phyloP scores from a whole-genome alignment of 1,284 basidiomycete genomes.

The Exsudoporus floridanus region DNA sequence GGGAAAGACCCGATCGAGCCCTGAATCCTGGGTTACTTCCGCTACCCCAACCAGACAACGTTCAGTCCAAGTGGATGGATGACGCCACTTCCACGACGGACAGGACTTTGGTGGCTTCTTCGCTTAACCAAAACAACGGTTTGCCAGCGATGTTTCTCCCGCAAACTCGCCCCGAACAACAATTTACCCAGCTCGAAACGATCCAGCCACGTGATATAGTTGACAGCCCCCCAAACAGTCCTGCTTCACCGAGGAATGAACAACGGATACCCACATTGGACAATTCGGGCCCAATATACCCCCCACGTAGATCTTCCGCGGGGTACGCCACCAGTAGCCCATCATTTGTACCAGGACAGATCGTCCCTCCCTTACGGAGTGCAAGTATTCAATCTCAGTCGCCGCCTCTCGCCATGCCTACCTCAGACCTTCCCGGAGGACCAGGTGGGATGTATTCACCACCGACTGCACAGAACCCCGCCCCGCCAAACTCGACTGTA shows the following conservation, averaged over 20 bases:
- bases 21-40: conserved; percentile 17
- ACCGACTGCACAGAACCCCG: conserved; percentile 12
- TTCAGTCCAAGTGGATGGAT: not conserved
- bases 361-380: conserved; percentile 44
- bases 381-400: conserved; percentile 38
- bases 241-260: conserved; percentile 28
- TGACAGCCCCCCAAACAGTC: conserved; percentile 2
- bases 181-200: conserved; percentile 1
- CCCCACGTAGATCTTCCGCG: conserved; percentile 23
- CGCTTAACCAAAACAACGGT: conserved; percentile 3
- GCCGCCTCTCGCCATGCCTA: conserved; percentile 16
- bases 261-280: conserved; percentile 23
- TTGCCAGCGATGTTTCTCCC: conserved; percentile 3
- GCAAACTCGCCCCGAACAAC: conserved; percentile 7
- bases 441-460: conserved; percentile 18
- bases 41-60: conserved; percentile 1
- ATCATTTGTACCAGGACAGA: conserved; percentile 39
- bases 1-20: conserved; percentile 28
- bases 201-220: conserved; percentile 9
- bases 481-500: conserved; percentile 9
- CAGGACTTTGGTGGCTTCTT: not conserved
- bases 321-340: conserved; percentile 9
- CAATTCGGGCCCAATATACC: conserved; percentile 13
- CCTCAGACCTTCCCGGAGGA: conserved; percentile 15
- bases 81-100: not conserved